Evolutionary conservation across 148 eudicot genomes (phyloP).

Genomic region (Diospyros lotus): DNA sequence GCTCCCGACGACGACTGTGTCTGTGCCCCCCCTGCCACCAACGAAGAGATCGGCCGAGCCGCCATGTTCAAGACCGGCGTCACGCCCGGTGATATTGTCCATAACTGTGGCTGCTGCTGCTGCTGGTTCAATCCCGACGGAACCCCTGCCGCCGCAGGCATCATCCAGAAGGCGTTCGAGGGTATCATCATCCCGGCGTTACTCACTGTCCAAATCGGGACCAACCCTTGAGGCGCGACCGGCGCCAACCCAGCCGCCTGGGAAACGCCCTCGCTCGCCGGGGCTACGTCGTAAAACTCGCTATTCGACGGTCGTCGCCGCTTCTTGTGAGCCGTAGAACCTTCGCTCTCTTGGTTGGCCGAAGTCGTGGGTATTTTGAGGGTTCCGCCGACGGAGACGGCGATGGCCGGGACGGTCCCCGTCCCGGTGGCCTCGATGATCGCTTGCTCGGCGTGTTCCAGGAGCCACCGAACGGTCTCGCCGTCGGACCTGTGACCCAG

Average conservation of each 20-base stretch:
- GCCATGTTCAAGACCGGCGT: conserved; percentile 18
- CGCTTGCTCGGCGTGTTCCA: conserved; percentile 37
- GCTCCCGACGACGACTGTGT: neutral
- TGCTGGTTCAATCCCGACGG: conserved; percentile 9
- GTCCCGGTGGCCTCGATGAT: conserved; percentile 40
- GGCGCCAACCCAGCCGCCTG: conserved; percentile 26
- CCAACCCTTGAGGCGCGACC: conserved; percentile 20
- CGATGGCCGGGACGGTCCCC: conserved; percentile 41
- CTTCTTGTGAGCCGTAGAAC: neutral
- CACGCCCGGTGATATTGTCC: conserved; percentile 26
- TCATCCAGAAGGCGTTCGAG: conserved; percentile 32
- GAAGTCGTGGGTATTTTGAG: conserved; percentile 26
- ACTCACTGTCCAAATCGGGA: conserved; percentile 35
- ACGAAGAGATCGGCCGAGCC: conserved; percentile 19
- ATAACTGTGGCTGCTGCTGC: conserved; percentile 19
- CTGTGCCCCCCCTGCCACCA: conserved; percentile 14
- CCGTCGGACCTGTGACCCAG: conserved; percentile 42
- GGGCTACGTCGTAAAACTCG: conserved; percentile 12
- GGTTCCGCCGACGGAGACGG: conserved; percentile 34
- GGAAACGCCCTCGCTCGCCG: conserved; percentile 14
- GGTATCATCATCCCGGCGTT: conserved; percentile 24
- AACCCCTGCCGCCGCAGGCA: conserved; percentile 15
- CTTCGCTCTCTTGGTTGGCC: neutral
- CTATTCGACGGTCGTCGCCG: conserved; percentile 14
- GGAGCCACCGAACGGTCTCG: conserved; percentile 38